phyloP scores from a whole-genome alignment of 1,284 basidiomycete genomes.

The Malassezia caprae region DNA sequence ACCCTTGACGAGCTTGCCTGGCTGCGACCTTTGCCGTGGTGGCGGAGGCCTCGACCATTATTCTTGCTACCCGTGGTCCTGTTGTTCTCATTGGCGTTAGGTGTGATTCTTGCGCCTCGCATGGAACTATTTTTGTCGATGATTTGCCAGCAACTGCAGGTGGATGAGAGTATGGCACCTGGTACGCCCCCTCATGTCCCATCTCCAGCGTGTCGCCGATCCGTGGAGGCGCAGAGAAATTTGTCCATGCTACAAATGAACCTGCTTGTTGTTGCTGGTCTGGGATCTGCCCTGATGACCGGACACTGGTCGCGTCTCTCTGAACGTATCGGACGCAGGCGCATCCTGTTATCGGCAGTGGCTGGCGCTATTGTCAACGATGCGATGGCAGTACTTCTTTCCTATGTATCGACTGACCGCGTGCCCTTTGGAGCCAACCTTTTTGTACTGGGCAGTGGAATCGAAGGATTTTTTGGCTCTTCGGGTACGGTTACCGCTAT shows the following conservation, averaged over 20 bases:
- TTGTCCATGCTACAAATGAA: conserved; percentile 27
- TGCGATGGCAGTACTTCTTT: conserved; percentile 56
- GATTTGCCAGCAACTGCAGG: conserved; percentile 30
- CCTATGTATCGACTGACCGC: conserved; percentile 22
- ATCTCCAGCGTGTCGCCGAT: conserved; percentile 5
- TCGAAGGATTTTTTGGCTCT: conserved; percentile 79
- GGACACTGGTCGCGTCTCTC: conserved; percentile 78
- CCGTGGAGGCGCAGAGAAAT: conserved; percentile 5
- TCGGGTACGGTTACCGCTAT: conserved; percentile 68
- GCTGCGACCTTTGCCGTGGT: conserved; percentile 33
- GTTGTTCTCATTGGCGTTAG: conserved; percentile 28
- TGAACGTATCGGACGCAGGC: conserved; percentile 66
- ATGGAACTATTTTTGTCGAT: conserved; percentile 39
- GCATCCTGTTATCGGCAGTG: conserved; percentile 55
- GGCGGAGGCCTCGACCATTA: conserved; percentile 27
- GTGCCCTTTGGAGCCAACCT: conserved; percentile 58
- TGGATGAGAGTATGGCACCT: neutral
- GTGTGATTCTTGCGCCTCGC: conserved; percentile 37
- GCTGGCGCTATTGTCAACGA: conserved; percentile 51
- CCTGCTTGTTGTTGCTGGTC: conserved; percentile 67
- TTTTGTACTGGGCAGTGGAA: conserved; percentile 66
- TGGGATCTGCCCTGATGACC: conserved; percentile 69
- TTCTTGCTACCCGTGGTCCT: conserved; percentile 37
- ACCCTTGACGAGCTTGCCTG: conserved; percentile 26
- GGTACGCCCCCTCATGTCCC: neutral